Conservation (phyloP, 768 basidiomycete genomes). For the Mycena floridula region DNA sequence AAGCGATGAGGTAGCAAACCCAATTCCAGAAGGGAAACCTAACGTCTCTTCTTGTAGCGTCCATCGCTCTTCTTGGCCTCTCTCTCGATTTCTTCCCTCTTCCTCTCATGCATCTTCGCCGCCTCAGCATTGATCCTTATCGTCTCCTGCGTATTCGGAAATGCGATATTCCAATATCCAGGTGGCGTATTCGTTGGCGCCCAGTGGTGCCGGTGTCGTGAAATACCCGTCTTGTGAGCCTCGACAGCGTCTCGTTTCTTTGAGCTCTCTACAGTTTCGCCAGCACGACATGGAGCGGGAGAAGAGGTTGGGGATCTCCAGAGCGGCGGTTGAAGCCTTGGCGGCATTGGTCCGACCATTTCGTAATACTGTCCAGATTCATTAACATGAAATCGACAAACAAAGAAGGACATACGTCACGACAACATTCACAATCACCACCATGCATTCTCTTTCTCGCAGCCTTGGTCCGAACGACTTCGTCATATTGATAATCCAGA, state of each 20-base stretch:
- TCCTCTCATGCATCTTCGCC: conserved; percentile 62
- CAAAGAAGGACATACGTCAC: conserved; percentile 43
- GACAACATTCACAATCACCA: conserved; percentile 79
- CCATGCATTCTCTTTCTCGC: conserved; percentile 64
- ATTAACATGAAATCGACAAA: not conserved
- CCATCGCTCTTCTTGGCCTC: conserved; percentile 50
- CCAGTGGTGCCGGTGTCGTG: conserved; percentile 71
- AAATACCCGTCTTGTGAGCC: conserved; percentile 65
- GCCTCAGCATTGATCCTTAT: conserved; percentile 71
- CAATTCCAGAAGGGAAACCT: too few species aligned
- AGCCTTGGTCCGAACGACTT: conserved; percentile 64
- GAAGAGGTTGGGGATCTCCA: conserved; percentile 62
- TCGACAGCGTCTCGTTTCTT: conserved; percentile 22
- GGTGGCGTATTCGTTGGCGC: conserved; percentile 70
- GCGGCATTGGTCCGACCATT: conserved; percentile 66
- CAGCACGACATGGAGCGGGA: conserved; percentile 1
- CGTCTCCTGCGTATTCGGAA: conserved; percentile 81
- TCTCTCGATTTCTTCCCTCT: conserved; percentile 48
- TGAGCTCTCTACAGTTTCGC: not conserved
- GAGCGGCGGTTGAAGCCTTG: conserved; percentile 55
- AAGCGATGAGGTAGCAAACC: too few species aligned
- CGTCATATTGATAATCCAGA: conserved; percentile 61
- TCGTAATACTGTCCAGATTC: conserved; percentile 61
- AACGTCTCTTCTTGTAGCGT: conserved; percentile 23
- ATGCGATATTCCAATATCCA: conserved; percentile 86